A percentile compares a stretch with the other conserved stretches of the same genome.
phyloP scores from a whole-genome alignment of 2,329 filamentous ascomycete species.

The Curvularia sp. region DNA sequence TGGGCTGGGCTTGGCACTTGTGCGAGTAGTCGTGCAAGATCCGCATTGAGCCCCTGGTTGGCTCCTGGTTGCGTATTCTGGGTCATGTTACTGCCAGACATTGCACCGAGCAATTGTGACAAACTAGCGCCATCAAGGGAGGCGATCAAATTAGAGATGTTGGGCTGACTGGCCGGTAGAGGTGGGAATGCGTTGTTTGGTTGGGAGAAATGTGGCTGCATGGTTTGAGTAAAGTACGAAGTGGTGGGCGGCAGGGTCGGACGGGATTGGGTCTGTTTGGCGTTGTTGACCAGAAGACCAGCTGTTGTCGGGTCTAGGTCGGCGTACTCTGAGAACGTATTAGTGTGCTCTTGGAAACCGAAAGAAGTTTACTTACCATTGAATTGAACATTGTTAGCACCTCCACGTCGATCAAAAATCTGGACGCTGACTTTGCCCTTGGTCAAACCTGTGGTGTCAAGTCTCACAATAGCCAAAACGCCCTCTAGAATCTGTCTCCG shows the following conservation, averaged over 20 bases:
- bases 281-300: slow-evolving; percentile 78
- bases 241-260: slow-evolving; percentile 44
- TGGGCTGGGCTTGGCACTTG: slow-evolving; percentile 40
- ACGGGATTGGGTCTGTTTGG: slow-evolving; percentile 61
- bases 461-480: slow-evolving; percentile 81
- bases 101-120: slow-evolving; percentile 72
- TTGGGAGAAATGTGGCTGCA: slow-evolving; percentile 44
- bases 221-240: slow-evolving; percentile 40
- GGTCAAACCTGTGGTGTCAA: slow-evolving; percentile 73
- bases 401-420: slow-evolving; percentile 81
- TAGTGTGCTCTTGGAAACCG: slow-evolving; percentile 22
- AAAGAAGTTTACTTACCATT: slow-evolving; percentile 60
- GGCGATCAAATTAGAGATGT: slow-evolving; percentile 70
- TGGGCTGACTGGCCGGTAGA: slow-evolving; percentile 46
- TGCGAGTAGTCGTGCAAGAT: slow-evolving; percentile 52
- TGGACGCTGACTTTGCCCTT: slow-evolving; percentile 79
- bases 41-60: slow-evolving; percentile 39
- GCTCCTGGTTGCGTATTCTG: slow-evolving; percentile 53
- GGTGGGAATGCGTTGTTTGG: slow-evolving; percentile 49
- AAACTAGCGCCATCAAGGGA: slow-evolving; percentile 73
- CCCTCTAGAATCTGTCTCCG: slow-evolving; percentile 87
- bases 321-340: slow-evolving; percentile 69
- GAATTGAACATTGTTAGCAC: slow-evolving; percentile 78
- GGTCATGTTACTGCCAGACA: slow-evolving; percentile 51
- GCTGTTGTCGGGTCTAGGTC: slow-evolving; percentile 80